A percentile compares a stretch with the other conserved stretches of the same genome.
These are phyloP conservation scores for Poronia punctata DNA, from an alignment of 495 filamentous ascomycete species.

Conservation along the genomic window DNA sequence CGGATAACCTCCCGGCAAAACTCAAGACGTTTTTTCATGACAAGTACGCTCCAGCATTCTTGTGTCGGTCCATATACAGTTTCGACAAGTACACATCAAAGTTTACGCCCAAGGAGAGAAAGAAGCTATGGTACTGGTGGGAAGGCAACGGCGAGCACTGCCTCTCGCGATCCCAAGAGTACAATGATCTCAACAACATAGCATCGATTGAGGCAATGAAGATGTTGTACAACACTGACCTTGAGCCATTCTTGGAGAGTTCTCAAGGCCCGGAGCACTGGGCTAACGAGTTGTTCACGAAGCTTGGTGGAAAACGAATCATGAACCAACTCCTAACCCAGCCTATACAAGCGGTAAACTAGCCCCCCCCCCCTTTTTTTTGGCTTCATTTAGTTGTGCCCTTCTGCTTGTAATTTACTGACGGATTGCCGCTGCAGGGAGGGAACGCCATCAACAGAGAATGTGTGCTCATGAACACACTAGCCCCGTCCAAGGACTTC, in stretches of 20 bases:
- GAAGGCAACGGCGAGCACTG: conserved; percentile 2
- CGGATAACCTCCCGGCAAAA: not conserved
- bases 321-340: not conserved
- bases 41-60: conserved; percentile 1
- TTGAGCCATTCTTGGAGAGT: not conserved
- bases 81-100: not conserved
- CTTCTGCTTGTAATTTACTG: not conserved
- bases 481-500: not conserved
- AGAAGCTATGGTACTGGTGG: conserved; percentile 2
- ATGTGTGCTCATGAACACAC: not conserved
- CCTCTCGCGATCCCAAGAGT: not conserved
- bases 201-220: not conserved
- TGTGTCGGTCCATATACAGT: not conserved
- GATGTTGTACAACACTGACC: not conserved
- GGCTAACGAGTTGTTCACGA: not conserved
- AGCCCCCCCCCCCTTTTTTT: too few relatives aligned
- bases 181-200: conserved; percentile 2
- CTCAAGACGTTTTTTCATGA: conserved; percentile 1
- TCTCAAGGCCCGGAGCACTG: not conserved
- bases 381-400: not conserved
- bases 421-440: not conserved
- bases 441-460: conserved; percentile 1
- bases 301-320: not conserved
- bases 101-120: not conserved
- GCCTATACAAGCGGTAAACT: not conserved